Percentiles rank a stretch among this genome's conserved stretches.
phyloP scores from a whole-genome alignment of 306 rosid genomes.

The Quercus wislizeni region DNA sequence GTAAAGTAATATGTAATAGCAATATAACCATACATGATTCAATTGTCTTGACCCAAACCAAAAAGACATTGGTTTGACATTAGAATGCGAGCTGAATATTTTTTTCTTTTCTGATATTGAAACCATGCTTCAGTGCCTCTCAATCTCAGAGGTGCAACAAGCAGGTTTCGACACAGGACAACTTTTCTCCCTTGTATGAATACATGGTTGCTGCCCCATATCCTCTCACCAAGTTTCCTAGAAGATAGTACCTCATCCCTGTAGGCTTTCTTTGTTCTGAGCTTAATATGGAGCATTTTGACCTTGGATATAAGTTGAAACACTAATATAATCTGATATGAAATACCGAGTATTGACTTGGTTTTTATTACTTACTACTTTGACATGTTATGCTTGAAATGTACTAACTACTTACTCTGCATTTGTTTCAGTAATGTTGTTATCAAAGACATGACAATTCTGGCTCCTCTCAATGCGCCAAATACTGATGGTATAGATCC shows the following conservation, averaged over 20 bases:
- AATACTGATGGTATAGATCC: constrained; percentile 97
- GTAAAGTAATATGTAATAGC: background rate
- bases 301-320: background rate
- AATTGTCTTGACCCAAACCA: background rate
- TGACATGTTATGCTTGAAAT: background rate
- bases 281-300: background rate
- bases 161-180: too few species aligned
- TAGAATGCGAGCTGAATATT: too few species aligned
- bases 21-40: background rate
- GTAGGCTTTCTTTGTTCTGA: background rate
- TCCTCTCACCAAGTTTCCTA: background rate
- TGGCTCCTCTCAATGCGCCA: constrained; percentile 96
- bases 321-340: background rate
- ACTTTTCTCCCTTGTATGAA: too few species aligned
- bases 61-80: too few species aligned
- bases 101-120: too few species aligned
- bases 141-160: too few species aligned
- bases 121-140: too few species aligned
- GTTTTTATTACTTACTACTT: background rate
- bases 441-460: constrained; percentile 84
- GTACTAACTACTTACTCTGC: background rate
- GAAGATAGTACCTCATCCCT: background rate
- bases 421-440: constrained; percentile 80
- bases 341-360: background rate
- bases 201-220: too few species aligned